These are phyloP conservation scores for Candida hispaniensis DNA, from an alignment of 805 yeast genomes.

Conservation along the genomic window DNA sequence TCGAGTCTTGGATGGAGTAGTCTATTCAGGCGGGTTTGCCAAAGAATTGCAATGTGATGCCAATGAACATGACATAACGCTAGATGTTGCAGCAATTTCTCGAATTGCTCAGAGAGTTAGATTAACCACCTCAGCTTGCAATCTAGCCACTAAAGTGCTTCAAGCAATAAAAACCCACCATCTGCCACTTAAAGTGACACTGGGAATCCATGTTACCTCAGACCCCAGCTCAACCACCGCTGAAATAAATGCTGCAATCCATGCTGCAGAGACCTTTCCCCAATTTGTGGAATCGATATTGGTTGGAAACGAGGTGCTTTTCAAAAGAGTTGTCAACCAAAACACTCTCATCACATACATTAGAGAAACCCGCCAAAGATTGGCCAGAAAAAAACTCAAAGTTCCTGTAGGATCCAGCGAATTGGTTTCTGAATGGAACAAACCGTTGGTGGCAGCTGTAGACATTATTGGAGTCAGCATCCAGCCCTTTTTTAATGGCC, in stretches of 20 bases:
- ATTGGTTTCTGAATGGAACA: slow-evolving; percentile 38
- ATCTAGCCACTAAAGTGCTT: slow-evolving; percentile 42
- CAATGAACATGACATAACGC: slow-evolving; percentile 37
- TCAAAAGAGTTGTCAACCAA: slow-evolving; percentile 39
- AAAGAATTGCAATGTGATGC: slow-evolving; percentile 43
- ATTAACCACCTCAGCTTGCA: slow-evolving; percentile 52
- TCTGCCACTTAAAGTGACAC: slow-evolving; percentile 44
- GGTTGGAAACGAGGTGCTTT: slow-evolving; percentile 55
- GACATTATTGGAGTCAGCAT: slow-evolving; percentile 54
- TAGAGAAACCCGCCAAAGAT: slow-evolving; percentile 32
- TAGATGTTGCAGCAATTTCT: slow-evolving; percentile 49
- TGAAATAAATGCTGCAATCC: slow-evolving; percentile 32
- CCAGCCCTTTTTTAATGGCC: slow-evolving; percentile 62
- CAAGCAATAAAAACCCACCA: slow-evolving; percentile 42
- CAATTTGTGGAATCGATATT: slow-evolving; percentile 41
- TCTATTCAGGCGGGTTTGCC: slow-evolving; percentile 48
- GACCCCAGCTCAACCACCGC: slow-evolving; percentile 4
- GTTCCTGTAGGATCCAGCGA: slow-evolving; percentile 57
- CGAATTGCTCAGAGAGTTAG: slow-evolving; percentile 48
- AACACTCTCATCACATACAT: slow-evolving; percentile 35
- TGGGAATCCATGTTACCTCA: slow-evolving; percentile 49
- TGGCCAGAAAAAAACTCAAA: slow-evolving; percentile 29
- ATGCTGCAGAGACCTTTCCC: slow-evolving; percentile 38
- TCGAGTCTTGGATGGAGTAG: slow-evolving; percentile 44
- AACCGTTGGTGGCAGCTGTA: slow-evolving; percentile 33